These are phyloP conservation scores for Aspergillus ruber DNA, from an alignment of 2,329 filamentous ascomycete species.

Conservation along the genomic window DNA sequence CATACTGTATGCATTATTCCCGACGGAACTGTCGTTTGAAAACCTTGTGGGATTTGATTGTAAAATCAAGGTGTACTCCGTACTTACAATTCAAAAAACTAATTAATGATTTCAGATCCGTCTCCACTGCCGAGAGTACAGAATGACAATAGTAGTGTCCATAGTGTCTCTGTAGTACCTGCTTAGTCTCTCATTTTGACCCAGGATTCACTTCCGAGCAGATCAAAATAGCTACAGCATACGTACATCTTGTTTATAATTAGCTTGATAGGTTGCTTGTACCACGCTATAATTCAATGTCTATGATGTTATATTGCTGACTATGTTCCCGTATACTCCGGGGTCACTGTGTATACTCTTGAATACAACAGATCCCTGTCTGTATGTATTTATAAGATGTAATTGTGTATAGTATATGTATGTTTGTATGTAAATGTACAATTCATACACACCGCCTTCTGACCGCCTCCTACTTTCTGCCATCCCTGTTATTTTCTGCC, in stretches of 20 bases:
- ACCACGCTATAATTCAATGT: too few relatives aligned
- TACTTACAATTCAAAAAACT: too few relatives aligned
- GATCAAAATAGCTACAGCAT: conserved; percentile 3
- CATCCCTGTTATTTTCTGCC: conserved; percentile 6
- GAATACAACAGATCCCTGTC: not conserved
- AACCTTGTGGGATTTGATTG: too few relatives aligned
- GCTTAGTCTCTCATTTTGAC: conserved; percentile 10
- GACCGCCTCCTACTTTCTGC: conserved; percentile 13
- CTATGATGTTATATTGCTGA: too few relatives aligned
- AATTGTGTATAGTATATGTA: not conserved
- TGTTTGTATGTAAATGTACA: not conserved
- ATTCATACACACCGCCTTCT: not conserved
- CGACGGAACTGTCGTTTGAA: too few relatives aligned
- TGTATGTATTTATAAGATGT: too few relatives aligned
- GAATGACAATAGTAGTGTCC: not conserved
- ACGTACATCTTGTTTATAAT: conserved; percentile 2
- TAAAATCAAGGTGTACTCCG: too few relatives aligned
- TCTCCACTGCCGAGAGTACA: too few relatives aligned
- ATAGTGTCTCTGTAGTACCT: not conserved
- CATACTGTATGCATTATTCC: too few relatives aligned
- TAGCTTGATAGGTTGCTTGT: not conserved
- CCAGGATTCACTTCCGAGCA: conserved; percentile 11
- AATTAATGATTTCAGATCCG: not conserved
- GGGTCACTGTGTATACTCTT: too few relatives aligned
- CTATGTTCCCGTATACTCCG: too few relatives aligned